Conservation (phyloP, 192 early-diverging fungal species). For the Geosiphon pyriformis region DNA sequence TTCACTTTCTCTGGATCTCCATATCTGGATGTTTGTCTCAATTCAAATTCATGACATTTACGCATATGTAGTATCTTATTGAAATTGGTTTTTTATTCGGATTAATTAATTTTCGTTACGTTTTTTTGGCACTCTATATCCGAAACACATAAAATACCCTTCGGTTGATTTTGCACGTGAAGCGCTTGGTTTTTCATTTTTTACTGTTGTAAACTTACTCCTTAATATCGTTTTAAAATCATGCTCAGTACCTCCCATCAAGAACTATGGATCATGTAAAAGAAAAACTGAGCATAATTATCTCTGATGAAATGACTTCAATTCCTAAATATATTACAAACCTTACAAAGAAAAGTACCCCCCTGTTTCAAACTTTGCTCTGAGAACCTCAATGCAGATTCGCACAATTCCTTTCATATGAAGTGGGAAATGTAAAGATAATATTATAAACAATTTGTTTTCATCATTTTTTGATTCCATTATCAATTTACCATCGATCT, state of each 20-base stretch:
- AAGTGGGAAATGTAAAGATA: neutral
- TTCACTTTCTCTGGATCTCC: too few species aligned
- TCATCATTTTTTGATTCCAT: too few species aligned
- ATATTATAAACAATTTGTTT: neutral
- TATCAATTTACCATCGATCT: slow-evolving; percentile 44
- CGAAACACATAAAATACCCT: slow-evolving; percentile 62
- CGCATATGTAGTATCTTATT: too few species aligned
- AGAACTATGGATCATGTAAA: slow-evolving; percentile 32
- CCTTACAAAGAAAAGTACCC: slow-evolving; percentile 67
- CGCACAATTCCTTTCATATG: slow-evolving; percentile 50
- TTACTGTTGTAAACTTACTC: slow-evolving; percentile 48
- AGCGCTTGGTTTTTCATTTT: slow-evolving; percentile 64
- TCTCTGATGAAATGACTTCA: neutral
- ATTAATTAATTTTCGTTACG: too few species aligned
- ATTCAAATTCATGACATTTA: too few species aligned
- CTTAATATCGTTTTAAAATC: slow-evolving; percentile 44
- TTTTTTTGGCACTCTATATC: too few species aligned
- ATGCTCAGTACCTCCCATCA: slow-evolving; percentile 55
- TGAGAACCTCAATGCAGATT: slow-evolving; percentile 60
- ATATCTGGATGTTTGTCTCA: too few species aligned
- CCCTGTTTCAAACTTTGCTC: slow-evolving; percentile 45
- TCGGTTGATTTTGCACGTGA: slow-evolving; percentile 66
- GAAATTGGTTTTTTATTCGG: too few species aligned
- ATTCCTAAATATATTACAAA: slow-evolving; percentile 12
- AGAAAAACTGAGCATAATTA: neutral